Evolutionary conservation across 1,284 basidiomycete species (phyloP).

Genomic region (Omphalotus olearius): DNA sequence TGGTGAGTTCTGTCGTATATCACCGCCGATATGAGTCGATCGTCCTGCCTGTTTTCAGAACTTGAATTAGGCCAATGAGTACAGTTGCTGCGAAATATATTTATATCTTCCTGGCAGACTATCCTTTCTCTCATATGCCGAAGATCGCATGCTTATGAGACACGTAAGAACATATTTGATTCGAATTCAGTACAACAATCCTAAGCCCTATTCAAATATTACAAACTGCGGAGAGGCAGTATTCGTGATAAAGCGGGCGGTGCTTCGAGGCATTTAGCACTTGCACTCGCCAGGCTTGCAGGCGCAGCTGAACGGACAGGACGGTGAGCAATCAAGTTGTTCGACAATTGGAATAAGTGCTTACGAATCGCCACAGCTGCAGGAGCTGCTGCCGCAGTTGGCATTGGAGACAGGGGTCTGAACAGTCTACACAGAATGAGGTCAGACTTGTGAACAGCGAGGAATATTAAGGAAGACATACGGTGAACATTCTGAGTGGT

Average conservation of each 20-base stretch:
- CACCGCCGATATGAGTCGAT: neutral
- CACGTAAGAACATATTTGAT: neutral
- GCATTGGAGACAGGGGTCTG: constrained; percentile 38
- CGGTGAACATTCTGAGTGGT: constrained; percentile 29
- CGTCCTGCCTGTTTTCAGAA: neutral
- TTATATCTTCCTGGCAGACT: too few species aligned
- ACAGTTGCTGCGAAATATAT: too few species aligned
- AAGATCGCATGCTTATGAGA: too few species aligned
- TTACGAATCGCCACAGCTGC: constrained; percentile 51
- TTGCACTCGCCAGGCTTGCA: constrained; percentile 61
- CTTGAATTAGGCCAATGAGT: neutral
- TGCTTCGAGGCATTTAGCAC: constrained; percentile 39
- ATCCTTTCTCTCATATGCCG: too few species aligned
- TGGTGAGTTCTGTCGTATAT: constrained; percentile 32
- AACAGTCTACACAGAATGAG: constrained; percentile 27
- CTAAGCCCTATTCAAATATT: neutral
- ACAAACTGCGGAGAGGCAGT: neutral
- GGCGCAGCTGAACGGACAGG: constrained; percentile 36
- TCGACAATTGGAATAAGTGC: constrained; percentile 10
- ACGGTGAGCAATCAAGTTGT: neutral
- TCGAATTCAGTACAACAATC: neutral
- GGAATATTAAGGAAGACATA: constrained; percentile 18
- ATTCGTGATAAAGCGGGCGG: neutral
- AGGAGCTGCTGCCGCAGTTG: constrained; percentile 43
- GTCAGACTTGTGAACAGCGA: neutral